Evolutionary conservation across 331 rosid species (phyloP).

Genomic region (Quercus tomentella): DNA sequence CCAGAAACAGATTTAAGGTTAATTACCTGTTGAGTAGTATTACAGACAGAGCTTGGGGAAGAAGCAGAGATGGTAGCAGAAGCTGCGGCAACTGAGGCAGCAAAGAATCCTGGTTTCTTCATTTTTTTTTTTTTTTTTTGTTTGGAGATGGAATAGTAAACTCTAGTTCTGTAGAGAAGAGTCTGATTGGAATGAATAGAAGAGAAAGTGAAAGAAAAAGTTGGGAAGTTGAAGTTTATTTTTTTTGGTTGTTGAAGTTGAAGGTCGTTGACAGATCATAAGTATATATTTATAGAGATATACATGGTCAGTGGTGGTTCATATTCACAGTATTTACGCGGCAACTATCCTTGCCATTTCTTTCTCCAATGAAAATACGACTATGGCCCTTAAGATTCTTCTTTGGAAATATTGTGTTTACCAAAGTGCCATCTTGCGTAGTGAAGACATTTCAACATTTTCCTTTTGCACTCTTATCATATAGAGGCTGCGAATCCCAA

Average conservation of each 20-base stretch:
- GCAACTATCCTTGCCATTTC: slow-evolving; percentile 25
- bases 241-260: not conserved
- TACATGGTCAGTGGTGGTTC: not conserved
- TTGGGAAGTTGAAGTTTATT: no score
- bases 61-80: slow-evolving; percentile 48
- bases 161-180: not conserved
- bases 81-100: slow-evolving; percentile 67
- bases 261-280: slow-evolving; percentile 26
- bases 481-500: no score
- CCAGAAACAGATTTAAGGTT: not conserved
- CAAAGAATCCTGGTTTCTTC: slow-evolving; percentile 65
- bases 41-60: not conserved
- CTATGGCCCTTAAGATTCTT: not conserved
- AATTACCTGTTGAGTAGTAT: slow-evolving; percentile 50
- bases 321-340: slow-evolving; percentile 38
- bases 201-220: slow-evolving; percentile 7
- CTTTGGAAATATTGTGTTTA: not conserved
- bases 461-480: no score
- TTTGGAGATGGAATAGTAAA: not conserved
- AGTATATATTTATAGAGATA: slow-evolving; percentile 9
- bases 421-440: not conserved
- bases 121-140: slow-evolving; percentile 4
- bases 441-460: no score
- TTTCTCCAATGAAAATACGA: slow-evolving; percentile 4
- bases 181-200: not conserved